A percentile compares a stretch with the other conserved stretches of the same genome.
Conservation (phyloP, 331 rosid species). For the Rosa hybrid region DNA sequence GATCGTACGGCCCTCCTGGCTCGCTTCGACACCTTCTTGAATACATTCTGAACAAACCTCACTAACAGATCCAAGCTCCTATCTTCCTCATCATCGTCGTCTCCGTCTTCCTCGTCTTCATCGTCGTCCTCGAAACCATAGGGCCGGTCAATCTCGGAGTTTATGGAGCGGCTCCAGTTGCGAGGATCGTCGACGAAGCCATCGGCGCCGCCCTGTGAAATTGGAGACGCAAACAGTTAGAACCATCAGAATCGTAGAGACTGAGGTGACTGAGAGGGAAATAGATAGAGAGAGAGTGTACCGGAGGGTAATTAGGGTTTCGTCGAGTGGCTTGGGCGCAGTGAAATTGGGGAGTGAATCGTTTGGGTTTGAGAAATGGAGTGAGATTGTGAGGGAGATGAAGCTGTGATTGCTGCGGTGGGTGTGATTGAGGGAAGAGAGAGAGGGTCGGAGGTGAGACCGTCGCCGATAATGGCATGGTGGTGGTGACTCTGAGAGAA, state of each 20-base stretch:
- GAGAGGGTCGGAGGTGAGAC: constrained; percentile 12
- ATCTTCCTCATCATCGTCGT: constrained; percentile 54
- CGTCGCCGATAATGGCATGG: constrained; percentile 42
- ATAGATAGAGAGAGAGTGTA: background rate
- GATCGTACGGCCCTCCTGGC: constrained; percentile 72
- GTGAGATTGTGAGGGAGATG: constrained; percentile 5
- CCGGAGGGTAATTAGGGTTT: constrained; percentile 42
- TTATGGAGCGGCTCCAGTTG: constrained; percentile 52
- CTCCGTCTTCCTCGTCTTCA: constrained; percentile 43
- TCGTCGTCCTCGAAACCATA: constrained; percentile 17
- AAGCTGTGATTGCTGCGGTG: background rate
- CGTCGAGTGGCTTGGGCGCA: constrained; percentile 42
- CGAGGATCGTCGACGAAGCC: constrained; percentile 45
- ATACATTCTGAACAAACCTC: constrained; percentile 65
- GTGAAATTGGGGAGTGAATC: constrained; percentile 14
- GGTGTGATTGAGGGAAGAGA: constrained; percentile 4
- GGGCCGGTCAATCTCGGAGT: constrained; percentile 31
- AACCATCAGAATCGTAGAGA: background rate
- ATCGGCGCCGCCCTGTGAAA: constrained; percentile 29
- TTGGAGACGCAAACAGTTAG: background rate
- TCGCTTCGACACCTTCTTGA: constrained; percentile 64
- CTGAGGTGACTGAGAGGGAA: background rate
- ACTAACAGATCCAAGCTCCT: constrained; percentile 70
- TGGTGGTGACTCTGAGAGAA: background rate
- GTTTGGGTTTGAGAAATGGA: constrained; percentile 25